Base-by-base conservation (phyloP, 2,329 filamentous ascomycete genomes). In the Penicillium sp. region DNA sequence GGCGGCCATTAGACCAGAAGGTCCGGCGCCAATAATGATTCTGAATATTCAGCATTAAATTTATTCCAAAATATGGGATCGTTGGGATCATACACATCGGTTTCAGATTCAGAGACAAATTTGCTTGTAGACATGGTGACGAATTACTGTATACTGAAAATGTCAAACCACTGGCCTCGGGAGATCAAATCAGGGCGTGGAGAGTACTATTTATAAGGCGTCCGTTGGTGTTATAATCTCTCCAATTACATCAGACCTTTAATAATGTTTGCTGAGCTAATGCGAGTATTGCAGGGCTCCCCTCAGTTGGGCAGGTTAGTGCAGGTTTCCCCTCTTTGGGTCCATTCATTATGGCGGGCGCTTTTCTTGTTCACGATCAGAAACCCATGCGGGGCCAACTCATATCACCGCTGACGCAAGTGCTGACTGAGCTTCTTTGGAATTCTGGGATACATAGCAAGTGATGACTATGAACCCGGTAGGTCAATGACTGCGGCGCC, bases 1-100 rank as follows among this genome's bases (percentile, higher is more conserved):
- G 13, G 79, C 79, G n/a, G 78, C 74, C 68, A 82, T 79, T 9
- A 82, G 70, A 13, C 77, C 78, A 9, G 78, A 73, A 2, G 81
- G 81, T 13, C 81, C 81, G 16, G 81, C 81, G 19, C 81, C 81
- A 8, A 83, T 67, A 42, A 83, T 80, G 52, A 67, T 57, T 24
- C 64, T 66, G n/a, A 3, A 1, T 33, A 14, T 22, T 1, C 1
- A 33, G 49, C 24, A n/a, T 52, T 14, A 58, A 50, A 31, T 27
- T 10, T 22, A 2, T 4, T 4, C 10, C 7, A 27, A 13, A 1
- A 16, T 16, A 14, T 43, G 14, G 14, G 29, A n/a, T 31, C n/a
- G n/a, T 19, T 13, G 4, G 11, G 4, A 22, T 19, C 55, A 60
- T 56, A 62, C 60, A 62, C 60, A 57, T 62, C 60, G 3, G 60